phyloP scores from a whole-genome alignment of 768 basidiomycete genomes.

The Lanmaoa rubissima region DNA sequence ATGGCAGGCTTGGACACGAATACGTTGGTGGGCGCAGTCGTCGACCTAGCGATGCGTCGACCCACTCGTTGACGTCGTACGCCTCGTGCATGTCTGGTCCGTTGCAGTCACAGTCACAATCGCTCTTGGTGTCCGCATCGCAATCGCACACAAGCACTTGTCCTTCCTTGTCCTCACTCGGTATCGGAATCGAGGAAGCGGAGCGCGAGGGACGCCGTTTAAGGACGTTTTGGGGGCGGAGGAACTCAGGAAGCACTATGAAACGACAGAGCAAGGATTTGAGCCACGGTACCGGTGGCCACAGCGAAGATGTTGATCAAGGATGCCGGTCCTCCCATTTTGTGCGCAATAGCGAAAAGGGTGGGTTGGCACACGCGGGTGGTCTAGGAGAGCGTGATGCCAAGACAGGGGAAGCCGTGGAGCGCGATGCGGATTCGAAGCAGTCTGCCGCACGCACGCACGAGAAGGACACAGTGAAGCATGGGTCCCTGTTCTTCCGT shows the following conservation, averaged over 20 bases:
- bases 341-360: background rate
- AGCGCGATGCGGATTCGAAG: background rate
- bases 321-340: background rate
- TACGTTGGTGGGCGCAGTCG: conserved; percentile 1
- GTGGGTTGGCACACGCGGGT: background rate
- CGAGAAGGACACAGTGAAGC: conserved; percentile 31
- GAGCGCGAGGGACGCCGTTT: conserved; percentile 23
- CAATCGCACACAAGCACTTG: conserved; percentile 14
- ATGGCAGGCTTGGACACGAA: background rate
- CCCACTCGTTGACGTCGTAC: conserved; percentile 17
- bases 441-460: background rate
- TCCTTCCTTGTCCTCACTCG: conserved; percentile 21
- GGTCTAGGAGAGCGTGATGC: background rate
- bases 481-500: conserved; percentile 21
- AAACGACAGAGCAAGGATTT: conserved; percentile 10
- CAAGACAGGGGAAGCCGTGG: background rate
- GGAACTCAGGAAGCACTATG: conserved; percentile 8
- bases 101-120: conserved; percentile 19
- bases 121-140: conserved; percentile 14
- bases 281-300: background rate
- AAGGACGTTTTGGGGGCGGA: conserved; percentile 19
- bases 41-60: conserved; percentile 22
- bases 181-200: conserved; percentile 23
- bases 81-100: conserved; percentile 22
- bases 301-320: background rate